A percentile compares a stretch with the other conserved stretches of the same genome.
These are phyloP conservation scores for Dothistroma pini DNA, from an alignment of 2,329 filamentous ascomycete genomes.

Conservation along the genomic window DNA sequence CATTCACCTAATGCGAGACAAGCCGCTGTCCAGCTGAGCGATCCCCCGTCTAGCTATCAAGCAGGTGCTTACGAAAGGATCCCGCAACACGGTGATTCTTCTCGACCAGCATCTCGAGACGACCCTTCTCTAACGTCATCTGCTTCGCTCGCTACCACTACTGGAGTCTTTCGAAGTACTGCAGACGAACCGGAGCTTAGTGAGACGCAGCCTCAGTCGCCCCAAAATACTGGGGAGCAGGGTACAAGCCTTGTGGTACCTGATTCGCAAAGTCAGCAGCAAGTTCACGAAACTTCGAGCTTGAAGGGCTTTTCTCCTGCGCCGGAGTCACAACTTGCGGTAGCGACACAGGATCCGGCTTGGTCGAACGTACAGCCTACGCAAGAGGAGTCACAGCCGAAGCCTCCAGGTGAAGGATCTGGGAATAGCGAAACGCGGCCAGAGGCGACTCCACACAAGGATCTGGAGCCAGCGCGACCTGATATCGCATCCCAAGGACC, in stretches of 20 bases:
- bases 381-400: neutral
- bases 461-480: neutral
- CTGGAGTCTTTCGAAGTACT: slow-evolving; percentile 6
- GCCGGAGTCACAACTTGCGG: neutral
- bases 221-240: slow-evolving; percentile 15
- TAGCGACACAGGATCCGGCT: neutral
- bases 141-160: neutral
- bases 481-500: neutral
- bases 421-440: neutral
- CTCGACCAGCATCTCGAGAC: neutral
- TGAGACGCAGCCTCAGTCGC: slow-evolving; percentile 10
- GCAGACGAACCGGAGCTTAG: neutral
- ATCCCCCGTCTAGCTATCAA: slow-evolving; percentile 29
- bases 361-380: neutral
- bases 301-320: slow-evolving; percentile 14
- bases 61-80: slow-evolving; percentile 26
- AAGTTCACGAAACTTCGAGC: slow-evolving; percentile 11
- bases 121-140: neutral
- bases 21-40: slow-evolving; percentile 17
- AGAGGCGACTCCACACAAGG: neutral
- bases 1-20: neutral
- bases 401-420: neutral
- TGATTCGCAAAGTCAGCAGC: slow-evolving; percentile 24
- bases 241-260: slow-evolving; percentile 17
- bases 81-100: neutral